Conservation (phyloP, 352 stramenopile species). For the Pythium insidiosum region DNA sequence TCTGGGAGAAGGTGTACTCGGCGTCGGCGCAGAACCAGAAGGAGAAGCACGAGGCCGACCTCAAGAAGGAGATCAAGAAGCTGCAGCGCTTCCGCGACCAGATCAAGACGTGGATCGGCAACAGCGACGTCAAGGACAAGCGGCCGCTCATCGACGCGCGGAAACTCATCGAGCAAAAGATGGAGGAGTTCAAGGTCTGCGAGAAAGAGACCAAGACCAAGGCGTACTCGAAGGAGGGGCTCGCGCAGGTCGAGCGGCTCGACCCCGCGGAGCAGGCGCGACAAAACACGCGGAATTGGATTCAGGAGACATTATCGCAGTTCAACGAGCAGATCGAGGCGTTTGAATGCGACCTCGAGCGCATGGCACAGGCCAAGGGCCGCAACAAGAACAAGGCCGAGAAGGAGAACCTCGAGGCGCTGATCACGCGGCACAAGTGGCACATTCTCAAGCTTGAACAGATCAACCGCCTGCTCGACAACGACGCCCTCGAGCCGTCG, state of each 20-base stretch:
- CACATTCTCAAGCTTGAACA: slow-evolving; percentile 98
- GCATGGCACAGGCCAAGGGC: slow-evolving; percentile 80
- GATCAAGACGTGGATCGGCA: slow-evolving; percentile 98
- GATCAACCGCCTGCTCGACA: slow-evolving; percentile 97
- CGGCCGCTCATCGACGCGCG: slow-evolving; percentile 72
- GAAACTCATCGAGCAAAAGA: slow-evolving; percentile 97
- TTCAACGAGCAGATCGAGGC: slow-evolving; percentile 88
- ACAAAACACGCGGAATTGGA: slow-evolving; percentile 78
- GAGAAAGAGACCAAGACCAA: slow-evolving; percentile 99
- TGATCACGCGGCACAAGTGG: slow-evolving; percentile 92
- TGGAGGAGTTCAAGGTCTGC: slow-evolving; percentile 99
- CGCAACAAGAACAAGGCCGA: slow-evolving; percentile 94
- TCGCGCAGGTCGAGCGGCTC: slow-evolving; percentile 91
- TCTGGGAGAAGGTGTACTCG: slow-evolving; percentile 98
- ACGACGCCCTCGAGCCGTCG: slow-evolving; percentile 90
- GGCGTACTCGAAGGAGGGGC: slow-evolving; percentile 97
- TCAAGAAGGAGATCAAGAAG: slow-evolving; percentile 99
- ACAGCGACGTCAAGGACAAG: slow-evolving; percentile 98
- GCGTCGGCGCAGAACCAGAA: slow-evolving; percentile 97
- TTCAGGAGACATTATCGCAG: slow-evolving; percentile 70
- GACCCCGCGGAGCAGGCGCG: slow-evolving; percentile 83
- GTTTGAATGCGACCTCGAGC: slow-evolving; percentile 76
- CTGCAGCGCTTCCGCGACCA: slow-evolving; percentile 97
- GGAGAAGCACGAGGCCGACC: slow-evolving; percentile 98
- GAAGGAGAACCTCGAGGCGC: slow-evolving; percentile 88